Percentiles rank a stretch among this genome's conserved stretches.
Evolutionary conservation across 441 rosid genomes (phyloP).

Genomic region (Manihot esculenta): DNA sequence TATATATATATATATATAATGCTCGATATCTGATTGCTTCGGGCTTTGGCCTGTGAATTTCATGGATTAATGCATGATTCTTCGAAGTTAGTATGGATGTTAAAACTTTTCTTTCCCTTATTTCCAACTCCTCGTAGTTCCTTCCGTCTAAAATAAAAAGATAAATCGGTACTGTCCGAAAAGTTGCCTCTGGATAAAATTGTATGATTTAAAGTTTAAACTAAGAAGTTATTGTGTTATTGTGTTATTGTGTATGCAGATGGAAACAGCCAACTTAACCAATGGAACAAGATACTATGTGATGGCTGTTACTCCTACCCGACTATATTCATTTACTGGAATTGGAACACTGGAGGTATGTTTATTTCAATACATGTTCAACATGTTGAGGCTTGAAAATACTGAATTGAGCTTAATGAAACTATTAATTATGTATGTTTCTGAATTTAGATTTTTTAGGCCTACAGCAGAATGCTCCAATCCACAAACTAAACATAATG

Average conservation of each 20-base stretch:
- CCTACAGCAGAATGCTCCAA: not conserved
- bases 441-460: not conserved
- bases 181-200: not conserved
- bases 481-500: not conserved
- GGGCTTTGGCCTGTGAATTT: not conserved
- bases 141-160: not conserved
- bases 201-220: not conserved
- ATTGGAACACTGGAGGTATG: constrained; percentile 89
- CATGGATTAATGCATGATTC: not conserved
- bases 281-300: constrained; percentile 86
- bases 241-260: constrained; percentile 46
- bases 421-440: not conserved
- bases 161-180: not conserved
- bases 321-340: constrained; percentile 96
- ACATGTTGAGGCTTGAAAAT: not conserved
- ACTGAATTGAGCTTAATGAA: not conserved
- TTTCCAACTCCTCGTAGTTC: not conserved
- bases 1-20: no score
- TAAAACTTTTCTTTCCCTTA: not conserved
- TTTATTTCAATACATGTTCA: constrained; percentile 20
- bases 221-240: constrained; percentile 9
- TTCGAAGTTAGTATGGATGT: not conserved
- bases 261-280: constrained; percentile 82
- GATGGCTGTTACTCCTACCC: constrained; percentile 99
- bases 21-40: not conserved